These are phyloP conservation scores for Eucalyptus tenuipes DNA, from an alignment of 345 rosid genomes.

Conservation along the genomic window DNA sequence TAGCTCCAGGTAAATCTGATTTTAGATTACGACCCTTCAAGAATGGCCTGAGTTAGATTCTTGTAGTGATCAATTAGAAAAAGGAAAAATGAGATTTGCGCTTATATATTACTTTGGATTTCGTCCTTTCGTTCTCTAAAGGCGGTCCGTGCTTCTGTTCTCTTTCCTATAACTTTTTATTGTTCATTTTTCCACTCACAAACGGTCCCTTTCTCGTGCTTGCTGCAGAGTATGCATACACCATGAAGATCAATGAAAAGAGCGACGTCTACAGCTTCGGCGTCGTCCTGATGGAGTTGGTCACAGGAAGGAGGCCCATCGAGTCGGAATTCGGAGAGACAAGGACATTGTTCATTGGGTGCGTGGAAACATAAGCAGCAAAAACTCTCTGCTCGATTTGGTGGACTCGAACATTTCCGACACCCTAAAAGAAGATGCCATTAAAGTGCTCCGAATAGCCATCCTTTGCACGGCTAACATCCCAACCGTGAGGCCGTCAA, in stretches of 20 bases:
- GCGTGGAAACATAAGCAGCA: constrained; percentile 13
- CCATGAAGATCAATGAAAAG: constrained; percentile 45
- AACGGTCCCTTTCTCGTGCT: neutral
- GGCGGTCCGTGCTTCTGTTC: neutral
- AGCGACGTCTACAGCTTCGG: constrained; percentile 90
- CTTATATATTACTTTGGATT: neutral
- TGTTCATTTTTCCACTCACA: neutral
- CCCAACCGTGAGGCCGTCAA: constrained; percentile 57
- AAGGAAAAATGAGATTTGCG: neutral
- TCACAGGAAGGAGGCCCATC: constrained; percentile 59
- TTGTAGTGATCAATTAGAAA: neutral
- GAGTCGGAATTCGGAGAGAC: constrained; percentile 59
- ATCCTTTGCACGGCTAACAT: constrained; percentile 44
- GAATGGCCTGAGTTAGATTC: neutral
- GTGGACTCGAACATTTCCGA: constrained; percentile 37
- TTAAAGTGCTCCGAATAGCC: constrained; percentile 51
- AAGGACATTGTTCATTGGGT: constrained; percentile 67
- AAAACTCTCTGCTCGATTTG: constrained; percentile 22
- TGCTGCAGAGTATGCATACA: constrained; percentile 59
- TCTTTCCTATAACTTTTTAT: neutral
- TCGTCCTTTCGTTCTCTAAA: neutral
- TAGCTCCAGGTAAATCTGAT: constrained; percentile 66
- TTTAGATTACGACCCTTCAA: neutral
- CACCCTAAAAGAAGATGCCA: constrained; percentile 32
- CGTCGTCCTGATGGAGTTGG: constrained; percentile 75